Base-by-base conservation (phyloP, 1,139 yeast genomes). In the Hanseniaspora gamundiae region DNA sequence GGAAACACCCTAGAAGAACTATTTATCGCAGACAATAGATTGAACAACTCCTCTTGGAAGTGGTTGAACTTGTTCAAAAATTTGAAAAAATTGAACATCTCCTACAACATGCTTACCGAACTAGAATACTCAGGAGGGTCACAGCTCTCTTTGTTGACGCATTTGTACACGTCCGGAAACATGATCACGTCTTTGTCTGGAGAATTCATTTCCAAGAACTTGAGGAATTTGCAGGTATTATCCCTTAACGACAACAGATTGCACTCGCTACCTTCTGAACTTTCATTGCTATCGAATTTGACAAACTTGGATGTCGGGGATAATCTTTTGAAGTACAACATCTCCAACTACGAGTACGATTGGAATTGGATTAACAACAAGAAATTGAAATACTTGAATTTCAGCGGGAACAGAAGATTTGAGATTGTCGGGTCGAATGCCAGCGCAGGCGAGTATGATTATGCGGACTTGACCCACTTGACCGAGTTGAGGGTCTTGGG, bases 361-460 rank as follows among this genome's bases (percentile, higher is more conserved):
- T 91, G 97, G 97, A 91, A 86, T 61, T 93, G 98, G 98, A 81
- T 83, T 55, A 80, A 79, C 69, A 93, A 91, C 58, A 68, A 73
- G 45, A 78, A 80, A 40, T 69, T 93, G 60, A 76, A 71, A 52
- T 87, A 83, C 55, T 72, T 93, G 58, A 91, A 88, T 60, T 80
- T 93, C 49, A 85, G 95, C 0, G 97, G 97, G 38, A 93, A 93
- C 59, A 81, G 83, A 57, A 72, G 96, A 50, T 77, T 93, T 50
- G 98, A 91, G 58, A 86, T 91, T 53, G 69, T 55, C 41, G 35
- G 17, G 17, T n/a, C 35, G 17, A 14, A 14, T 30, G 35, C 14
- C 9, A 10, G 14, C 17, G 35, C 10, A 30, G 50, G 50, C 33
- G 62, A 58, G 35, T 45, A 51, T 22, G 51, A 54, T 43, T 69